Evolutionary conservation across 148 eudicot species (phyloP), one percentile per base, ranked within the genome.

Genomic region (Rhododendron kiyosumense): DNA sequence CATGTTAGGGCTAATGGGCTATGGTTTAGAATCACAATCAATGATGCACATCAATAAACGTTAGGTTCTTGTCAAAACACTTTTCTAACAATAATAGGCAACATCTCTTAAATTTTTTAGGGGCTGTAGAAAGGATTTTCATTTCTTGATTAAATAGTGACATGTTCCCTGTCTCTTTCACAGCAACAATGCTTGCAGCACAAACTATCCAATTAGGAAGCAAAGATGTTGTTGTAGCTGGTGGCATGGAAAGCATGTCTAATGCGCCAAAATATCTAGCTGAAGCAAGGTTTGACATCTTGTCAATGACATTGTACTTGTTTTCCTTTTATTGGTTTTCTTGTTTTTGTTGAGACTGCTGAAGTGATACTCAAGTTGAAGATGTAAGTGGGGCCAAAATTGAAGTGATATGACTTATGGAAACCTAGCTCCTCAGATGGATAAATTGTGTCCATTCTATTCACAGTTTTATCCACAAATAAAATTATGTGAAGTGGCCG

Each of bases 181-280:
- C 90, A 96, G 99, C 99, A 45, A 92, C 96, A 84, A 95, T 97
- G 98, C 85, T 97, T 84, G 99, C 95, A 59, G 98, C 99, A 54
- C 98, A 94, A 78, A 94, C 92, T 81, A 97, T 97, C 85, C 91
- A 91, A 71, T 73, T 90, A 89, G 99, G 99, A 75, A 84, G 51
- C 83, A 94, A 97, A 86, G 95, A 97, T 89, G 85, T 97, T 69
- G 96, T 97, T 26, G 95, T 96, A 32, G 92, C 96, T 81, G 99
- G 99, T 88, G 99, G 99, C 77, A 96, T 96, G 99, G 99, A 96
- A 87, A 96, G 98, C 92, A 96, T 96, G 99, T 96, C 99, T 74
- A 96, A 95, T 91, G 93, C 94, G 13, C 99, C 99, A n/a, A 97
- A 97, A 84, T 97, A 97, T 88, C 85, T 97, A 24, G 89, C 93